phyloP scores from a whole-genome alignment of 768 basidiomycete genomes.

The Sutorius australiensis region DNA sequence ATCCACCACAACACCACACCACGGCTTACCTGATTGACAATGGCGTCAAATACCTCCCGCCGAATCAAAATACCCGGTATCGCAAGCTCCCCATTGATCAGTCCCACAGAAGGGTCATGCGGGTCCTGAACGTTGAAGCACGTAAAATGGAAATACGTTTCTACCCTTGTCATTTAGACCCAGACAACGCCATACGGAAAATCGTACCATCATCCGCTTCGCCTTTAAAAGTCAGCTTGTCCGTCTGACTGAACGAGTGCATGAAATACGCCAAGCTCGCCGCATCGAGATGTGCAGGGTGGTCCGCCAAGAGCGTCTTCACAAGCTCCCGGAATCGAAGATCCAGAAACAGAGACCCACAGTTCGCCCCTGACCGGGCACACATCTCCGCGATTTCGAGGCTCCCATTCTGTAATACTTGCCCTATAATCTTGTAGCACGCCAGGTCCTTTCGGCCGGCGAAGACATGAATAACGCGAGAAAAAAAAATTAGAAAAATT shows the following conservation, averaged over 20 bases:
- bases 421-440: constrained; percentile 76
- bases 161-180: constrained; percentile 36
- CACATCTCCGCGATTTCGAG: constrained; percentile 93
- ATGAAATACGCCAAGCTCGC: constrained; percentile 84
- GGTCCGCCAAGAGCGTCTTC: constrained; percentile 70
- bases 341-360: constrained; percentile 85
- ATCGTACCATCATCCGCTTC: constrained; percentile 67
- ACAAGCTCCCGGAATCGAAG: constrained; percentile 82
- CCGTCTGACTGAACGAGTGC: constrained; percentile 86
- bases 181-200: neutral
- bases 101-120: constrained; percentile 73
- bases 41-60: constrained; percentile 83
- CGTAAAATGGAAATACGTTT: constrained; percentile 82
- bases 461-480: neutral
- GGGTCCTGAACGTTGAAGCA: constrained; percentile 87
- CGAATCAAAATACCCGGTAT: constrained; percentile 80
- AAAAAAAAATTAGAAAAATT: neutral
- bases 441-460: constrained; percentile 36
- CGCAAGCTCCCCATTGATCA: constrained; percentile 78
- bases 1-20: constrained; percentile 4
- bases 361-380: constrained; percentile 82
- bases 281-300: constrained; percentile 79
- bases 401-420: constrained; percentile 67
- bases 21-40: constrained; percentile 64
- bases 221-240: constrained; percentile 76